These are phyloP conservation scores for Botrytis deweyae DNA, from an alignment of 2,329 filamentous ascomycete species.

Conservation along the genomic window DNA sequence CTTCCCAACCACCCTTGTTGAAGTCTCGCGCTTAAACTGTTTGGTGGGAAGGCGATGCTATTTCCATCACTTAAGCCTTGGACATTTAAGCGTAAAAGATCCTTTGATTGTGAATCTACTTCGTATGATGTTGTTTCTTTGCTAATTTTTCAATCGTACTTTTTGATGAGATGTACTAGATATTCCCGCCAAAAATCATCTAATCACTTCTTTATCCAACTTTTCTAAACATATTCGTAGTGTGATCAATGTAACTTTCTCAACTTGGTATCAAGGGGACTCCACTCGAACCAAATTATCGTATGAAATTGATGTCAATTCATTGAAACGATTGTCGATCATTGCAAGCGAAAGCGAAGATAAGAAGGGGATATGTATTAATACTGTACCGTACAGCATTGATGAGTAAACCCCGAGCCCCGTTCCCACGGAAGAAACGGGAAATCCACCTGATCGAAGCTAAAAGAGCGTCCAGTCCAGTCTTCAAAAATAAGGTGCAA, in stretches of 20 bases:
- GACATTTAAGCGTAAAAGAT: neutral
- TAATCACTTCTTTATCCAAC: too few species aligned
- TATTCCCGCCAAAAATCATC: neutral
- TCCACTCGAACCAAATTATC: neutral
- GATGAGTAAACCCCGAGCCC: neutral
- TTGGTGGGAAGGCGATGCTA: neutral
- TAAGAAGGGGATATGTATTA: neutral
- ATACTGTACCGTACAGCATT: too few species aligned
- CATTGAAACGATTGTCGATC: neutral
- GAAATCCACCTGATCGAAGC: neutral
- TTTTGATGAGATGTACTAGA: too few species aligned
- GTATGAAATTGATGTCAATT: conserved; percentile 3
- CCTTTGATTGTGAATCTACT: neutral
- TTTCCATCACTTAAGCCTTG: neutral
- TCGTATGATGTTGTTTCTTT: neutral
- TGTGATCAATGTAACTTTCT: neutral
- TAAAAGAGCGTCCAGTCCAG: neutral
- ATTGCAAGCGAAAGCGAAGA: neutral
- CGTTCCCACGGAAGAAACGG: neutral
- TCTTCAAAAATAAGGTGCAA: neutral
- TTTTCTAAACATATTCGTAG: too few species aligned
- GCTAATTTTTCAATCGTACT: too few species aligned
- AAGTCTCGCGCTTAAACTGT: conserved; percentile 4
- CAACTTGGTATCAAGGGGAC: neutral
- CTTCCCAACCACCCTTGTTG: neutral